Evolutionary conservation across 345 rosid genomes (phyloP).

Genomic region (Heritiera fomes): DNA sequence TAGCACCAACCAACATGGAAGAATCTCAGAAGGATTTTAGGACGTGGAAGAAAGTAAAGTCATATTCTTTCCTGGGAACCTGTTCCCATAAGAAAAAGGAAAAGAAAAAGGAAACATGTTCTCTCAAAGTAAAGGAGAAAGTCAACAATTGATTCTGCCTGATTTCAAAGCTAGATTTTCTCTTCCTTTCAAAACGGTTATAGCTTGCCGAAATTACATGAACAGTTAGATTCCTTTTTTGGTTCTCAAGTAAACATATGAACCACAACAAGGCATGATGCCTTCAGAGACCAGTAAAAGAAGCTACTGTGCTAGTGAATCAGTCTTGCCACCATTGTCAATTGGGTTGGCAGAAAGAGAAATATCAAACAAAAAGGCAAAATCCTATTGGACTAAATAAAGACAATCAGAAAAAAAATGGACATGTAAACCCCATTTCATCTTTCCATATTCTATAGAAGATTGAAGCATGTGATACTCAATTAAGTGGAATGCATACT

Average conservation of each 20-base stretch:
- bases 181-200: not conserved
- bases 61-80: not conserved
- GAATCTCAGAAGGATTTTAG: not conserved
- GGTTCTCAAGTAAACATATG: constrained; percentile 21
- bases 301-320: constrained; percentile 32
- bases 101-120: not conserved
- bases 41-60: not conserved
- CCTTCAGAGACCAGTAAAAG: constrained; percentile 30
- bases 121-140: not conserved
- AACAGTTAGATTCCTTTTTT: constrained; percentile 23
- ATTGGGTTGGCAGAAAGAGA: constrained; percentile 45
- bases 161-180: constrained; percentile 7
- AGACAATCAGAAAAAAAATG: not conserved
- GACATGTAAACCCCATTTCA: constrained; percentile 21
- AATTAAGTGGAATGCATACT: constrained; percentile 57
- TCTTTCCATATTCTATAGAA: constrained; percentile 30
- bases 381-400: constrained; percentile 35
- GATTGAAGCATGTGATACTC: constrained; percentile 51
- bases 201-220: not conserved
- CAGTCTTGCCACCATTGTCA: constrained; percentile 36
- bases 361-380: constrained; percentile 32
- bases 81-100: not conserved
- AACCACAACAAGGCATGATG: constrained; percentile 28
- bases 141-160: constrained; percentile 8
- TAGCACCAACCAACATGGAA: not conserved